Conservation (phyloP, 2,329 filamentous ascomycete species). For the Neofusicoccum ribis region DNA sequence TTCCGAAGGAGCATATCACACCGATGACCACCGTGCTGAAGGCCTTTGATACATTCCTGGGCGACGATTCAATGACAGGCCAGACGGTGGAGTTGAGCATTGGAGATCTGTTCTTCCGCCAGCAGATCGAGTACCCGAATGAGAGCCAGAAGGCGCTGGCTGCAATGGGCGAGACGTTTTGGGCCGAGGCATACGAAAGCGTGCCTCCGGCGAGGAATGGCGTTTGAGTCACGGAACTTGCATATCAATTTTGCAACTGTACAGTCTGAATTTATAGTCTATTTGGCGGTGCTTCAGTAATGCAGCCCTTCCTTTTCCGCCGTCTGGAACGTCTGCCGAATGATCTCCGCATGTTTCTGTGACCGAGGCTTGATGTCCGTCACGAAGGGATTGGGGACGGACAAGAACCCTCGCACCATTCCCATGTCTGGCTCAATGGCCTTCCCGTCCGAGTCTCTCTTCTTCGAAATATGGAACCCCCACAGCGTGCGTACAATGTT, state of each 20-base stretch:
- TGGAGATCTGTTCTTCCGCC: slow-evolving; percentile 44
- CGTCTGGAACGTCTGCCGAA: slow-evolving; percentile 26
- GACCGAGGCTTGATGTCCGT: slow-evolving; percentile 32
- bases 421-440: slow-evolving; percentile 28
- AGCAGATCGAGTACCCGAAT: slow-evolving; percentile 40
- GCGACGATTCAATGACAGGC: slow-evolving; percentile 37
- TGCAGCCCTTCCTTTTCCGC: slow-evolving; percentile 28
- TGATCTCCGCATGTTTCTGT: slow-evolving; percentile 28
- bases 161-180: slow-evolving; percentile 31
- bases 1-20: slow-evolving; percentile 43
- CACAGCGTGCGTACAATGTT: slow-evolving; percentile 37
- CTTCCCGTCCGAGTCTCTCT: slow-evolving; percentile 28
- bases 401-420: slow-evolving; percentile 35
- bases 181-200: slow-evolving; percentile 34
- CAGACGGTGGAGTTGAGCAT: slow-evolving; percentile 43
- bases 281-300: neutral
- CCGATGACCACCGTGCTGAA: slow-evolving; percentile 42
- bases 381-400: slow-evolving; percentile 33
- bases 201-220: slow-evolving; percentile 25
- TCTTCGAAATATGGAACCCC: slow-evolving; percentile 36
- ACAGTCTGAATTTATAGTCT: too few relatives aligned
- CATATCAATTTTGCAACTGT: neutral
- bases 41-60: slow-evolving; percentile 41
- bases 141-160: slow-evolving; percentile 44
- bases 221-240: neutral